Evolutionary conservation across 2,329 filamentous ascomycete species (phyloP).

Genomic region (Diaporthe caulivora): DNA sequence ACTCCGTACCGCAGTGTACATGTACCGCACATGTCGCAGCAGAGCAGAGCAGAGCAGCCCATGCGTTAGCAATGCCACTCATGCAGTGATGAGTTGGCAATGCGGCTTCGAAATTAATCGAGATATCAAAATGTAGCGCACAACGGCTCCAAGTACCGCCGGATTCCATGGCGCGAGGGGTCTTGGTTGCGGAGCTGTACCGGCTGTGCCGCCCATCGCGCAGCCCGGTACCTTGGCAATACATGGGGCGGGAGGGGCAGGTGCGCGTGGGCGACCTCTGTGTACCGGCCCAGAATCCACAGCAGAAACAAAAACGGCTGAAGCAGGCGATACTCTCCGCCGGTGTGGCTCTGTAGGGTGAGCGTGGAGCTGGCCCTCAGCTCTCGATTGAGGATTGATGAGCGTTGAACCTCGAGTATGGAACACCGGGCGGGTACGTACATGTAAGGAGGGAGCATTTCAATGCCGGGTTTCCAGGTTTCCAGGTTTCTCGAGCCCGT

Average conservation of each 20-base stretch:
- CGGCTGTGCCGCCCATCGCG: neutral
- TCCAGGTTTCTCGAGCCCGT: no score
- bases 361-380: conserved; percentile 15
- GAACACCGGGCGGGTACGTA: no score
- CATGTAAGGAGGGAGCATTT: no score
- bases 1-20: conserved; percentile 12
- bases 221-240: conserved; percentile 26
- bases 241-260: conserved; percentile 11
- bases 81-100: conserved; percentile 86
- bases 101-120: conserved; percentile 68
- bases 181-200: conserved; percentile 7
- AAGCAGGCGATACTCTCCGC: conserved; percentile 26
- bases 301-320: neutral
- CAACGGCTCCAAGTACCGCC: conserved; percentile 33
- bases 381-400: no score
- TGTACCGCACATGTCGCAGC: conserved; percentile 41
- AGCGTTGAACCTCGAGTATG: neutral
- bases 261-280: neutral
- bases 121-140: conserved; percentile 42
- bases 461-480: conserved; percentile 1
- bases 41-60: conserved; percentile 58
- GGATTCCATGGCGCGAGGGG: conserved; percentile 21
- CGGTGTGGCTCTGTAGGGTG: conserved; percentile 22
- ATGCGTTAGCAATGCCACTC: conserved; percentile 55
- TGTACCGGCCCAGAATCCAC: neutral